A percentile compares a stretch with the other conserved stretches of the same genome.
These are phyloP conservation scores for Penicillium riverlandense DNA, from an alignment of 495 filamentous ascomycete species.

Conservation along the genomic window DNA sequence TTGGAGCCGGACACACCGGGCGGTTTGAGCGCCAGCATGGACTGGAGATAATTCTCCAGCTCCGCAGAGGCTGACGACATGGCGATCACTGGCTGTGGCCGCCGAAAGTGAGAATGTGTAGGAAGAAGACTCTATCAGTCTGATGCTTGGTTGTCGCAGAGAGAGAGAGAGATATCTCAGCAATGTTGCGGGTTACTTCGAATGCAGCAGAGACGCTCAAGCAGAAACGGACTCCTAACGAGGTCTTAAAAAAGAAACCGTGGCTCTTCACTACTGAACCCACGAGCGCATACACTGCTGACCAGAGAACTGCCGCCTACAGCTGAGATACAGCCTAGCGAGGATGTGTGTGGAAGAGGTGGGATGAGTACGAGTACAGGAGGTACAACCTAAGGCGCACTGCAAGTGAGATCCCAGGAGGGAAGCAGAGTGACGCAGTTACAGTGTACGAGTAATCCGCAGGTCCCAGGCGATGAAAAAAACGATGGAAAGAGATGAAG, in stretches of 20 bases:
- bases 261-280: slow-evolving; percentile 35
- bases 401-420: slow-evolving; percentile 8
- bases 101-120: not conserved
- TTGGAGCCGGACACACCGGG: slow-evolving; percentile 90
- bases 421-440: no score
- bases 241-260: no score
- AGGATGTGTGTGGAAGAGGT: slow-evolving; percentile 22
- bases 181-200: slow-evolving; percentile 1
- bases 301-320: slow-evolving; percentile 34
- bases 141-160: no score
- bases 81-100: slow-evolving; percentile 10
- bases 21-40: slow-evolving; percentile 82
- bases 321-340: slow-evolving; percentile 41
- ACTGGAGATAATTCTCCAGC: slow-evolving; percentile 82
- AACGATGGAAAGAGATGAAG: slow-evolving; percentile 10
- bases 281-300: slow-evolving; percentile 29
- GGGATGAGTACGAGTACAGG: slow-evolving; percentile 25
- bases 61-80: slow-evolving; percentile 86
- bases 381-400: slow-evolving; percentile 26
- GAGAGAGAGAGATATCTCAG: not conserved
- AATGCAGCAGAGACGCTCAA: not conserved
- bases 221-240: no score
- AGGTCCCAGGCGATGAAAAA: slow-evolving; percentile 2
- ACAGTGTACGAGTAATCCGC: slow-evolving; percentile 9
- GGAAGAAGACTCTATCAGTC: no score